Evolutionary conservation across 768 basidiomycete species (phyloP).

Genomic region (Tulasnella sp.): DNA sequence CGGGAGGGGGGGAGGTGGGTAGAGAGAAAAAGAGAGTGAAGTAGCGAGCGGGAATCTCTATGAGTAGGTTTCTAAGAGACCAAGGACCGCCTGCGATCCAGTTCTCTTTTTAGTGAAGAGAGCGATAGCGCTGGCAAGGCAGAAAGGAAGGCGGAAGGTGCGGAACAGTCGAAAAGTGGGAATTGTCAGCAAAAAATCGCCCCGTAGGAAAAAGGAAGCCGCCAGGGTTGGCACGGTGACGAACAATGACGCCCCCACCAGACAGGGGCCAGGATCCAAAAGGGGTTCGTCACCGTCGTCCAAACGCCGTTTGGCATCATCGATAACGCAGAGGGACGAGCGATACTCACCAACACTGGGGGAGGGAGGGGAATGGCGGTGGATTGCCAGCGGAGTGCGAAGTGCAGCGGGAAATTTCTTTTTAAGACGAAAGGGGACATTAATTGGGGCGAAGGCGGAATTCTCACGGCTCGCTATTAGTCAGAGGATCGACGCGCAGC

Average conservation of each 20-base stretch:
- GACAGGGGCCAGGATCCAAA: not conserved
- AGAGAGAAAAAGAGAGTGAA: not conserved
- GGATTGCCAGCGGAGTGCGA: not conserved
- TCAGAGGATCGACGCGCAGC: not conserved
- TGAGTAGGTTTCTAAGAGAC: not conserved
- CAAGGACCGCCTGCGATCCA: constrained; percentile 20
- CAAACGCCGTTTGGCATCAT: not conserved
- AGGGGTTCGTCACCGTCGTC: not conserved
- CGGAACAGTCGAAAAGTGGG: constrained; percentile 14
- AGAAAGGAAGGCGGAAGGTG: constrained; percentile 12
- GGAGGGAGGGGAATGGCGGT: not conserved
- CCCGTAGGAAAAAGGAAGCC: not conserved
- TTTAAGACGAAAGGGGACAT: not conserved
- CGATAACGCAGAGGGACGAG: not conserved
- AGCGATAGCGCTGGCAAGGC: constrained; percentile 1
- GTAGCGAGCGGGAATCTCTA: constrained; percentile 19
- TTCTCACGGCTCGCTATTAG: not conserved
- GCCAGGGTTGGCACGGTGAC: constrained; percentile 17
- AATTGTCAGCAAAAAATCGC: constrained; percentile 8
- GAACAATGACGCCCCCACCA: not conserved
- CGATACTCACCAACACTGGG: not conserved
- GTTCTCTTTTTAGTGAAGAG: constrained; percentile 2
- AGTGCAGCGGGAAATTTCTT: not conserved
- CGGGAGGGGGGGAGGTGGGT: not conserved
- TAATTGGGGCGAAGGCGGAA: not conserved